Evolutionary conservation across 768 basidiomycete genomes (phyloP), one percentile per base, ranked within the genome.

Genomic region (Macrocybe gigantea): DNA sequence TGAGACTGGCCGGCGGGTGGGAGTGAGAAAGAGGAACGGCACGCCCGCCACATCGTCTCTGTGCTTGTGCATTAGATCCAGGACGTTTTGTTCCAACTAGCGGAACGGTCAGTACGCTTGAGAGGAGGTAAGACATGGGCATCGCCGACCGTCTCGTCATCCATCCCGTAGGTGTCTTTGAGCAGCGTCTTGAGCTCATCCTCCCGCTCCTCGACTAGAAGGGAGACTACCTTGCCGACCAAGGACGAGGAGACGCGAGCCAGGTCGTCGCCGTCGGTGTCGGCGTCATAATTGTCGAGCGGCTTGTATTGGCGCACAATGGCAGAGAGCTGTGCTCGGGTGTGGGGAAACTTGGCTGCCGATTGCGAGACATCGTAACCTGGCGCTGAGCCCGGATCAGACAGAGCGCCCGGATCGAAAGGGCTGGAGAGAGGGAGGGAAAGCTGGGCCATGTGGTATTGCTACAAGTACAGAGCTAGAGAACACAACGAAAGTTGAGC

Each of bases 61-160:
- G 64, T 93, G 89, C 67, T 88, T 87, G 69, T 97, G 94, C 94
- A 97, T 96, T 52, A 96, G 78, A 60, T 95, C 92, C 13, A 97
- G 73, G 49, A 93, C 89, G 61, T 84, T 80, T 57, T 93, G 88
- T 60, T 96, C 93, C 52, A 92, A 71, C 86, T 90, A 56, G 5
- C 44, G 50, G 50, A 56, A 36, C 60, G 39, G 30, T 30, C 9
- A 48, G 55, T 55, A 38, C 57, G 47, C 45, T 52, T 41, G 37
- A 14, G 34, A 50, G 55, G 50, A 51, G 38, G 32, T 41, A 50
- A 48, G 52, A 41, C 39, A 55, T 44, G 46, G 38, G 47, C 43
- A 51, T 39, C 41, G 33, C 58, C 58, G 47, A 89, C 87, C 67
- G 75, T 78, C 51, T 82, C 80, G 48, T 83, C 79, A 61, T 85